Percentiles rank a stretch among this genome's conserved stretches.
Evolutionary conservation across 73 alveolate genomes (phyloP).

Genomic region (Paraurostyla sp.): DNA sequence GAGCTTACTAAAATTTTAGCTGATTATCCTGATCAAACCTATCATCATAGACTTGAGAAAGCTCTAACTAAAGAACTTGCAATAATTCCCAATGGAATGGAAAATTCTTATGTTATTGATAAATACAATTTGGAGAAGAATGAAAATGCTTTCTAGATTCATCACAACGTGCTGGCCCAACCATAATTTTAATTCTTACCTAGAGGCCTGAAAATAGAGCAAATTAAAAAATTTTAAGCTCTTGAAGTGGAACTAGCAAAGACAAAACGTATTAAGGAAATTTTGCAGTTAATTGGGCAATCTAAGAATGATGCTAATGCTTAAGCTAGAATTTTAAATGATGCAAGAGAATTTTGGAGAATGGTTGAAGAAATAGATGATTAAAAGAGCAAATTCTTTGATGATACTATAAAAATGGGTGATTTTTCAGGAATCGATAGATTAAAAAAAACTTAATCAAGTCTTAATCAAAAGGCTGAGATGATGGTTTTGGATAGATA

Average conservation of each 20-base stretch:
- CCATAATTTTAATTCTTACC: conserved; percentile 28
- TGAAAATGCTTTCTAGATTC: neutral
- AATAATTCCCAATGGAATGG: neutral
- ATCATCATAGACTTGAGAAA: conserved; percentile 22
- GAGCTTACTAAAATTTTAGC: neutral
- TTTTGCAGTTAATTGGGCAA: neutral
- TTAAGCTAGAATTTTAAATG: too few relatives aligned
- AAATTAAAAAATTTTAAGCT: neutral
- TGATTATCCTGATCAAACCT: neutral
- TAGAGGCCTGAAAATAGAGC: neutral
- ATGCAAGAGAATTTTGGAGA: neutral
- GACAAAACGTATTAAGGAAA: neutral
- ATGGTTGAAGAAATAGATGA: neutral
- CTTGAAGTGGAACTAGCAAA: neutral
- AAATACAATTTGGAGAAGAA: neutral
- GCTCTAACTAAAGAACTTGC: neutral
- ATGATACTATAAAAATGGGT: neutral
- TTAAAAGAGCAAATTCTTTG: neutral
- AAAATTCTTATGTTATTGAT: neutral
- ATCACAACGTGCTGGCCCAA: conserved; percentile 22
- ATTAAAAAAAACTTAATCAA: neutral
- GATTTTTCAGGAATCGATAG: conserved; percentile 9
- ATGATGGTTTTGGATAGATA: neutral
- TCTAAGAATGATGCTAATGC: neutral
- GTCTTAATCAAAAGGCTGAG: neutral